Conservation (phyloP, 1,284 basidiomycete species). For the Mixia osmundae region DNA sequence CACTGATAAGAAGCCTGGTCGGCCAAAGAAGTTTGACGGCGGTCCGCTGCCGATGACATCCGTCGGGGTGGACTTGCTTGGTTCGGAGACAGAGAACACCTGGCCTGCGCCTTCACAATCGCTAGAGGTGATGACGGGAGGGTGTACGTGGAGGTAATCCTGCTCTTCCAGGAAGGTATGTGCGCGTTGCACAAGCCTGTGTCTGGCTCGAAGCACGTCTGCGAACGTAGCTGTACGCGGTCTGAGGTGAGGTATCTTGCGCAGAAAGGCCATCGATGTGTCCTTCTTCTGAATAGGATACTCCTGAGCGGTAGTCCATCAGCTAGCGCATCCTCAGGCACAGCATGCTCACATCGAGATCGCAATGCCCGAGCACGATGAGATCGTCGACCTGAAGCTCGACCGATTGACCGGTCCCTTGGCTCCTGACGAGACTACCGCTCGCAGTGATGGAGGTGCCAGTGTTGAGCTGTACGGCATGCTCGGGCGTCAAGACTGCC, state of each 20-base stretch:
- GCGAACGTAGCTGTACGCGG: constrained; percentile 46
- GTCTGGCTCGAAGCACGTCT: constrained; percentile 48
- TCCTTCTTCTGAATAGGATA: constrained; percentile 76
- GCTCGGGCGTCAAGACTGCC: constrained; percentile 37
- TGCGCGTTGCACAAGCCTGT: constrained; percentile 19
- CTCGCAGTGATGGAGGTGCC: constrained; percentile 11
- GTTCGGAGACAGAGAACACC: constrained; percentile 32
- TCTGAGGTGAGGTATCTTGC: constrained; percentile 60
- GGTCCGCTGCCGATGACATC: not conserved
- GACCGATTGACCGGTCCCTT: constrained; percentile 40
- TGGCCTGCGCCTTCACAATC: constrained; percentile 98
- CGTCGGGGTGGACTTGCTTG: constrained; percentile 1
- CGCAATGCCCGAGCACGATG: constrained; percentile 45
- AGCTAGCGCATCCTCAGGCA: not conserved
- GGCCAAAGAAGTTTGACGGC: constrained; percentile 32
- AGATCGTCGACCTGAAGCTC: constrained; percentile 48
- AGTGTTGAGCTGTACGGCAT: not conserved
- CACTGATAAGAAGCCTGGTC: constrained; percentile 69
- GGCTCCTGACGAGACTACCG: constrained; percentile 40
- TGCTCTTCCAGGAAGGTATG: constrained; percentile 22
- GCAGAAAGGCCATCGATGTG: constrained; percentile 44
- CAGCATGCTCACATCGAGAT: constrained; percentile 18
- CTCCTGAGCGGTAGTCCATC: constrained; percentile 24
- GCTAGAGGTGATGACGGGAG: constrained; percentile 67
- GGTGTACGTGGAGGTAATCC: constrained; percentile 55